A percentile compares a stretch with the other conserved stretches of the same genome.
These are phyloP conservation scores for Colletotrichum cuscutae DNA, from an alignment of 2,329 filamentous ascomycete species.

Conservation along the genomic window DNA sequence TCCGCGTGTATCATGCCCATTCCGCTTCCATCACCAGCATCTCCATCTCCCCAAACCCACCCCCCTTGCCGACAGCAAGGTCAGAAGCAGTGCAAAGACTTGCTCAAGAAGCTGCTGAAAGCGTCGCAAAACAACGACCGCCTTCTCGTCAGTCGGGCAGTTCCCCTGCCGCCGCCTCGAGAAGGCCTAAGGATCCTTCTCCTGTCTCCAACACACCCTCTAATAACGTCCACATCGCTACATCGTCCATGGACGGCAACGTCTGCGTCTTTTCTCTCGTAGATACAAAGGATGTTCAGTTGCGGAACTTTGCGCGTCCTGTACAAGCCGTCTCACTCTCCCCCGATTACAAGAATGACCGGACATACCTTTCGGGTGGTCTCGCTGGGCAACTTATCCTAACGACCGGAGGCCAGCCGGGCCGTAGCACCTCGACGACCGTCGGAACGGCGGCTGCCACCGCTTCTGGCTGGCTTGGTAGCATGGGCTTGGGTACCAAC, in stretches of 20 bases:
- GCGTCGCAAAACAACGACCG: constrained; percentile 43
- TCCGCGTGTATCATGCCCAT: constrained; percentile 92
- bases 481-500: constrained; percentile 82
- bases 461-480: constrained; percentile 90
- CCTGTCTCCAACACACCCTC: constrained; percentile 79
- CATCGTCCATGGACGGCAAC: constrained; percentile 94
- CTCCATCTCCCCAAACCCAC: constrained; percentile 87
- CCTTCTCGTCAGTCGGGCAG: constrained; percentile 46
- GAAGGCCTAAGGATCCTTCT: constrained; percentile 60
- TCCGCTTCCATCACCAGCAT: constrained; percentile 89
- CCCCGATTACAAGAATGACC: constrained; percentile 90
- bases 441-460: constrained; percentile 83
- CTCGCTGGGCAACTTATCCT: constrained; percentile 88
- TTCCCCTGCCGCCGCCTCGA: constrained; percentile 62
- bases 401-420: constrained; percentile 82
- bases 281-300: constrained; percentile 87
- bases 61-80: constrained; percentile 58
- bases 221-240: constrained; percentile 93
- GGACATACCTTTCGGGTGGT: constrained; percentile 90
- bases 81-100: constrained; percentile 52
- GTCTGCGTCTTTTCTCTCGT: constrained; percentile 90
- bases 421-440: constrained; percentile 88
- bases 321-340: constrained; percentile 94
- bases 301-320: constrained; percentile 93
- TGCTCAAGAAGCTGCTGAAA: constrained; percentile 47